Percentiles rank a stretch among this genome's conserved stretches.
These are phyloP conservation scores for Biscogniauxia marginata DNA, from an alignment of 2,329 filamentous ascomycete genomes.

Conservation along the genomic window DNA sequence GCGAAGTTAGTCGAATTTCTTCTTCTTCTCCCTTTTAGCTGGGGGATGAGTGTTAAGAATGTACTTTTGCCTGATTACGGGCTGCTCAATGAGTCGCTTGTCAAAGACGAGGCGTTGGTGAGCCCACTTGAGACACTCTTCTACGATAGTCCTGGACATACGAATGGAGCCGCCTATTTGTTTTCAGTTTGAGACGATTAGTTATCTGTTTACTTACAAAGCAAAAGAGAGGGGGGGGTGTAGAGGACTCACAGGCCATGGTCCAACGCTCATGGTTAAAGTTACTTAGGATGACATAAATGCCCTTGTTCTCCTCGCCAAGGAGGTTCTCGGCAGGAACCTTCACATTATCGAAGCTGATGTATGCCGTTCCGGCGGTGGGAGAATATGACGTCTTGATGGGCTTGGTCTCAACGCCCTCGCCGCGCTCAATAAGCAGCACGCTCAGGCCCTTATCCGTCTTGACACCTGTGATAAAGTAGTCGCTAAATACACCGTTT, in stretches of 20 bases:
- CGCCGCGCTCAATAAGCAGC: conserved; percentile 69
- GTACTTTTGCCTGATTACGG: conserved; percentile 78
- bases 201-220: conserved; percentile 18
- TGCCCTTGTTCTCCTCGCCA: conserved; percentile 82
- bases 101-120: conserved; percentile 84
- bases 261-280: conserved; percentile 87
- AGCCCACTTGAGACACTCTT: conserved; percentile 85
- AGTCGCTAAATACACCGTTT: conserved; percentile 76
- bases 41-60: conserved; percentile 18
- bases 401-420: conserved; percentile 71
- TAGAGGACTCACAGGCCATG: conserved; percentile 58
- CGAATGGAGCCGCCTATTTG: conserved; percentile 55
- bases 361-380: conserved; percentile 73
- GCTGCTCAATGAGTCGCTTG: conserved; percentile 79
- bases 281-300: conserved; percentile 79
- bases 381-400: conserved; percentile 84
- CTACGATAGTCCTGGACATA: conserved; percentile 66
- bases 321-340: conserved; percentile 77
- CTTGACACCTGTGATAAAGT: conserved; percentile 78
- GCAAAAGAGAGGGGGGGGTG: conserved; percentile 10
- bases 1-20: conserved; percentile 1
- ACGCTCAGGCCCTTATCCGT: conserved; percentile 79
- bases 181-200: conserved; percentile 36
- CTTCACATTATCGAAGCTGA: conserved; percentile 85
- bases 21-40: neutral